Evolutionary conservation across 805 yeast genomes (phyloP).

Genomic region (Candida chilensis): DNA sequence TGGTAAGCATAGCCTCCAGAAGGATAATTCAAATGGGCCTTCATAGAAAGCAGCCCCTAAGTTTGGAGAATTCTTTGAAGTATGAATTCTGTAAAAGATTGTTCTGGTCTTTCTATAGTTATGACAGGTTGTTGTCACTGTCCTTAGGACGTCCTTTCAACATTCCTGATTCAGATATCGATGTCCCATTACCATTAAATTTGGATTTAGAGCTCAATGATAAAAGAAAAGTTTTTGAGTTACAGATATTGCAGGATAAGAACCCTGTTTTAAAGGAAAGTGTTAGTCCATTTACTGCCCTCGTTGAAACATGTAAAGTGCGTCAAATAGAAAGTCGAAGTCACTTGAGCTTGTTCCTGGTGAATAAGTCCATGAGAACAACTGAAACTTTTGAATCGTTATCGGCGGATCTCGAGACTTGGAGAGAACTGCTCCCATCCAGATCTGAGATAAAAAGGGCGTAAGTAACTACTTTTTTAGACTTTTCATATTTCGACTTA

Average conservation of each 20-base stretch:
- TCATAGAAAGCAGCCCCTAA: constrained; percentile 8
- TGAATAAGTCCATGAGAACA: constrained; percentile 4
- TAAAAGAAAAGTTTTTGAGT: constrained; percentile 6
- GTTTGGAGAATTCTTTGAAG: constrained; percentile 6
- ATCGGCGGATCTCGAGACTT: constrained; percentile 6
- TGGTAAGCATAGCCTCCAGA: constrained; percentile 10
- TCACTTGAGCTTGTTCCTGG: constrained; percentile 7
- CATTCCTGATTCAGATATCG: constrained; percentile 14
- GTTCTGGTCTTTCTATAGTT: constrained; percentile 15
- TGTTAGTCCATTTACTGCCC: constrained; percentile 6
- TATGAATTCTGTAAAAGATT: constrained; percentile 11
- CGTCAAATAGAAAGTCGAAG: constrained; percentile 10
- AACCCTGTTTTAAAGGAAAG: constrained; percentile 6
- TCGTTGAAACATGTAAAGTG: constrained; percentile 7
- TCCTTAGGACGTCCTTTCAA: constrained; percentile 14
- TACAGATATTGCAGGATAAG: constrained; percentile 7
- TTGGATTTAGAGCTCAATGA: constrained; percentile 4
- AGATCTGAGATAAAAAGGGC: constrained; percentile 5
- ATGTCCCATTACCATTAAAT: constrained; percentile 13
- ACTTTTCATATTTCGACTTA: no score
- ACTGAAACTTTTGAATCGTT: constrained; percentile 7
- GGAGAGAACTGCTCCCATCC: constrained; percentile 6
- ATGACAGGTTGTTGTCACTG: constrained; percentile 14
- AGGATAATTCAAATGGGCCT: constrained; percentile 9
- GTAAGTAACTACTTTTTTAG: no score